Percentiles rank a stretch among this genome's conserved stretches.
Conservation (phyloP, 2,329 filamentous ascomycete genomes). For the Curvularia eragrostidis region DNA sequence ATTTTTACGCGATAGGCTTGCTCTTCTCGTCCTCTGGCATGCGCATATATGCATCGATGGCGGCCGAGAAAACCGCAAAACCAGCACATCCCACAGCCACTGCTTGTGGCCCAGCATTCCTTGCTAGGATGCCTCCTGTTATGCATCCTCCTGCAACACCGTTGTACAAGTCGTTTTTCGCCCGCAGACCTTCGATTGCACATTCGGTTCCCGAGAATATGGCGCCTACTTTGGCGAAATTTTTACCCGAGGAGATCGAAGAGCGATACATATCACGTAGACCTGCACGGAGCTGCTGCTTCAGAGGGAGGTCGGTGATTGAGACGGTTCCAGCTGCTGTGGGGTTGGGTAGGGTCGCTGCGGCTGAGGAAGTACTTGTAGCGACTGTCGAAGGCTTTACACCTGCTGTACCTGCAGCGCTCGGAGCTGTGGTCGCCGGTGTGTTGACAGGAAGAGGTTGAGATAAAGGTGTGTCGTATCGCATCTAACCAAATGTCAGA, state of each 20-base stretch:
- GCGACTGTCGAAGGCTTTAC: conserved; percentile 13
- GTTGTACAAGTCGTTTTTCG: conserved; percentile 93
- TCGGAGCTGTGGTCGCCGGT: conserved; percentile 54
- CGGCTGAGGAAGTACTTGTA: conserved; percentile 65
- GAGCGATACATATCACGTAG: conserved; percentile 94
- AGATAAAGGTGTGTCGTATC: conserved; percentile 91
- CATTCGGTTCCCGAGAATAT: conserved; percentile 94
- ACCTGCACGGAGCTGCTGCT: conserved; percentile 81
- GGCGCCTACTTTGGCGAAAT: conserved; percentile 90
- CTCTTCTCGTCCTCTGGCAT: conserved; percentile 52
- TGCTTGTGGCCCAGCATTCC: conserved; percentile 87
- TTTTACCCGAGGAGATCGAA: conserved; percentile 84
- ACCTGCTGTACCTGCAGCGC: conserved; percentile 13
- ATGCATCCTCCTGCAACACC: conserved; percentile 87
- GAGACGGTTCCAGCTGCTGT: conserved; percentile 52
- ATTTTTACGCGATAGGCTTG: conserved; percentile 46
- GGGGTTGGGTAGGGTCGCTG: conserved; percentile 59
- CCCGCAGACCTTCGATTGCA: conserved; percentile 87
- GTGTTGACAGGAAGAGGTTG: conserved; percentile 45
- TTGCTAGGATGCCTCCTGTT: conserved; percentile 86
- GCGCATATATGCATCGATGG: conserved; percentile 88
- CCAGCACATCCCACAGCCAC: conserved; percentile 86
- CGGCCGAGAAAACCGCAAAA: conserved; percentile 90
- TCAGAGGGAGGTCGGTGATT: conserved; percentile 73
- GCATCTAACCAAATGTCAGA: conserved; percentile 70